Conservation (phyloP, 1,284 basidiomycete genomes). For the Agroathelia rolfsii region DNA sequence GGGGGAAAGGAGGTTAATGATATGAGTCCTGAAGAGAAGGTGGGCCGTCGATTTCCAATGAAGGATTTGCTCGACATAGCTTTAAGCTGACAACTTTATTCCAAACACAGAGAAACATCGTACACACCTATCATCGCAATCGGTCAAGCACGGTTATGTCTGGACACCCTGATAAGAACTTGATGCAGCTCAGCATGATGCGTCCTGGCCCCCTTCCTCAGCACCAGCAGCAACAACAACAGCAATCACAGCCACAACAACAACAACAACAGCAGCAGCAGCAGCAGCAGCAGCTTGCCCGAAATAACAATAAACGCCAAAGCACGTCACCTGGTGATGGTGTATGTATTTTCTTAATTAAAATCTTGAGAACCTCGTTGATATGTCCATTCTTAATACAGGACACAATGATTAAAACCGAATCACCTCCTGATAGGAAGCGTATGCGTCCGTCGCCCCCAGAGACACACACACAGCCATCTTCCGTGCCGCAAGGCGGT, state of each 20-base stretch:
- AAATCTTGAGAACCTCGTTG: constrained; percentile 4
- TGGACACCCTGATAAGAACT: background rate
- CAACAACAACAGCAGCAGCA: constrained; percentile 19
- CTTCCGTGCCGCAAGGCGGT: constrained; percentile 29
- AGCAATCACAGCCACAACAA: constrained; percentile 12
- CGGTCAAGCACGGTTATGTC: background rate
- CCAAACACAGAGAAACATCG: background rate
- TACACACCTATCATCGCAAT: background rate
- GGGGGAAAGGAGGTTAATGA: constrained; percentile 36
- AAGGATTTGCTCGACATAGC: constrained; percentile 3
- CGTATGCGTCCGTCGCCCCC: constrained; percentile 45
- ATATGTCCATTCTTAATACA: constrained; percentile 17
- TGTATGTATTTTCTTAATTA: constrained; percentile 24
- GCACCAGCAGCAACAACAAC: constrained; percentile 19
- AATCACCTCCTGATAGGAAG: constrained; percentile 59
- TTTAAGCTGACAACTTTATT: constrained; percentile 8
- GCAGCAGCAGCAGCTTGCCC: constrained; percentile 16
- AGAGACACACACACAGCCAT: no score
- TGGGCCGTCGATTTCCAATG: no score
- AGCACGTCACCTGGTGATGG: constrained; percentile 66
- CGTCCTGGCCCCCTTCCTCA: constrained; percentile 19
- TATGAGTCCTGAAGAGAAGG: constrained; percentile 47
- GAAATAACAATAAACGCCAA: constrained; percentile 45
- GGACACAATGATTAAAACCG: constrained; percentile 39
- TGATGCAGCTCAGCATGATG: constrained; percentile 21